Evolutionary conservation across 176 grass and related monocot species (phyloP).

Genomic region (Aegilops bicornis): DNA sequence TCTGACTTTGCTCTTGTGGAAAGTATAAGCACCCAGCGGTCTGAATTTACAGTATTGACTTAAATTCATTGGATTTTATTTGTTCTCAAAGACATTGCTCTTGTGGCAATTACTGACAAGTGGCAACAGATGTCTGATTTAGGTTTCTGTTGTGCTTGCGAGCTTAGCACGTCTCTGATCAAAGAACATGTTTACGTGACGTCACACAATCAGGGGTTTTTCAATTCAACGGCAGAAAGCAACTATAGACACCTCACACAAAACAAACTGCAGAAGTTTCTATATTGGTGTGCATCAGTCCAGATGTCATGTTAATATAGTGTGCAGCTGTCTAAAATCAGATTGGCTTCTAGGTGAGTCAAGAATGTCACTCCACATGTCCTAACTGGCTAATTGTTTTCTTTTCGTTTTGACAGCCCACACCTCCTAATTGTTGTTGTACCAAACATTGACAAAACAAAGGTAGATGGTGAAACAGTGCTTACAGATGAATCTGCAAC

Average conservation of each 20-base stretch:
- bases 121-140: neutral
- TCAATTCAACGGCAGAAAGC: constrained; percentile 23
- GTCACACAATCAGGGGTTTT: neutral
- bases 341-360: constrained; percentile 19
- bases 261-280: neutral
- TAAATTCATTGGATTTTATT: neutral
- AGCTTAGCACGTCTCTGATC: constrained; percentile 4
- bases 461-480: constrained; percentile 26
- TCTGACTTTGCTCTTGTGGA: too few relatives aligned
- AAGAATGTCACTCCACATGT: constrained; percentile 22
- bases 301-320: neutral
- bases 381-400: constrained; percentile 24
- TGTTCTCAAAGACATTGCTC: neutral
- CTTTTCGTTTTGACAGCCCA: too few relatives aligned
- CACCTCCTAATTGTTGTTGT: constrained; percentile 26
- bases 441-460: constrained; percentile 47
- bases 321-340: neutral
- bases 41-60: neutral
- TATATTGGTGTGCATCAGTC: neutral
- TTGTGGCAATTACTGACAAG: neutral
- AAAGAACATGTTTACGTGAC: neutral
- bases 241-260: constrained; percentile 19
- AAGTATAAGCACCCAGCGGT: neutral
- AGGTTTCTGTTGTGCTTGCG: neutral
- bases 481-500: constrained; percentile 74